These are phyloP conservation scores for Penicillium sp. DNA, from an alignment of 2,329 filamentous ascomycete species.

Conservation along the genomic window DNA sequence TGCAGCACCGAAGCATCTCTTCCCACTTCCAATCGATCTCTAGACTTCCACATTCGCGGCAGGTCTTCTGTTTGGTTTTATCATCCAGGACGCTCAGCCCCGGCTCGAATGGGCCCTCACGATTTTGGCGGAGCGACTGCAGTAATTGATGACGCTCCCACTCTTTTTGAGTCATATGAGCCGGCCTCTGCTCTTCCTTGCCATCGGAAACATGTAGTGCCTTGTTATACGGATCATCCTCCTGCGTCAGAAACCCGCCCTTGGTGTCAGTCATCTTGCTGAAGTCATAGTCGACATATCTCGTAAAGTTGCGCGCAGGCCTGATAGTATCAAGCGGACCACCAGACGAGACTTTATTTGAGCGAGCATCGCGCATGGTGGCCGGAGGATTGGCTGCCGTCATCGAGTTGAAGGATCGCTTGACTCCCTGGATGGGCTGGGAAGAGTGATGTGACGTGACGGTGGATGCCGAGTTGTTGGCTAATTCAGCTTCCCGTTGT, in stretches of 20 bases:
- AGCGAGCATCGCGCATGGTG: constrained; percentile 68
- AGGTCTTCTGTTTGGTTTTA: constrained; percentile 65
- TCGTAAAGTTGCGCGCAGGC: constrained; percentile 82
- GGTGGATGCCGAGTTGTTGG: constrained; percentile 34
- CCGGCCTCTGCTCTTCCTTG: constrained; percentile 64
- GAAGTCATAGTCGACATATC: constrained; percentile 97
- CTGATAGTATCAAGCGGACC: constrained; percentile 56
- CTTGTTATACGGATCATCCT: constrained; percentile 88
- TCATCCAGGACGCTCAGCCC: constrained; percentile 72
- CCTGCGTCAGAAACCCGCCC: constrained; percentile 84
- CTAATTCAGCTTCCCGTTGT: constrained; percentile 64
- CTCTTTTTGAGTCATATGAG: constrained; percentile 83
- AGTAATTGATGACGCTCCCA: constrained; percentile 85
- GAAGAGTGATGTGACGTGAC: constrained; percentile 29
- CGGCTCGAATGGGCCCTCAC: constrained; percentile 82
- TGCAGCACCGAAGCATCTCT: constrained; percentile 70
- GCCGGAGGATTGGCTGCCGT: constrained; percentile 52
- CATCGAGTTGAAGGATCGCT: constrained; percentile 67
- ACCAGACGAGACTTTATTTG: constrained; percentile 33
- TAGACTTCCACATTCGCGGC: constrained; percentile 74
- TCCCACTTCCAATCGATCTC: constrained; percentile 97
- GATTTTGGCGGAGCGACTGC: constrained; percentile 66
- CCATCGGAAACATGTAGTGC: constrained; percentile 60
- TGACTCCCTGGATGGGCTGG: constrained; percentile 61
- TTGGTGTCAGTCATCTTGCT: constrained; percentile 98